Conservation (phyloP, 2,329 filamentous ascomycete species). For the Diplodia intermedia region DNA sequence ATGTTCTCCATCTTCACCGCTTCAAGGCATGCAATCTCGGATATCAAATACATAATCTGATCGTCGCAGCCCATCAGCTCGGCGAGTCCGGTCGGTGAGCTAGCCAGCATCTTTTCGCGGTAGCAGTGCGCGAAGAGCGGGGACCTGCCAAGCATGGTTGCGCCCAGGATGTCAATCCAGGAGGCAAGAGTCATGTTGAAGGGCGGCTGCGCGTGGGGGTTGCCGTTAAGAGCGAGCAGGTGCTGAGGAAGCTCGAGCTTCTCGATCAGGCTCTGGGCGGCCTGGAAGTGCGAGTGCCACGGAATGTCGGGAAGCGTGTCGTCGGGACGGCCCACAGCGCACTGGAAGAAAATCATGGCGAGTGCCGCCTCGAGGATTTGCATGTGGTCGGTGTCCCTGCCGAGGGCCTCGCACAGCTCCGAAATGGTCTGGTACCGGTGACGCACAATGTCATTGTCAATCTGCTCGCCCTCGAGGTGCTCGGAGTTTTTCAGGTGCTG, state of each 20-base stretch:
- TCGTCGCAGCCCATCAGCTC: slow-evolving; percentile 99
- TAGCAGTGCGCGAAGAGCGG: slow-evolving; percentile 95
- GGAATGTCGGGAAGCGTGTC: slow-evolving; percentile 88
- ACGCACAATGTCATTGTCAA: slow-evolving; percentile 89
- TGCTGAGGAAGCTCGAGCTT: slow-evolving; percentile 79
- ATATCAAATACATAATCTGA: slow-evolving; percentile 96
- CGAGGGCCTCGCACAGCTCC: slow-evolving; percentile 81
- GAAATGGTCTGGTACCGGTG: slow-evolving; percentile 89
- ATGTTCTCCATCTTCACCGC: slow-evolving; percentile 79
- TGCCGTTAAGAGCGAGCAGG: slow-evolving; percentile 65
- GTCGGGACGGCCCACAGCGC: slow-evolving; percentile 83
- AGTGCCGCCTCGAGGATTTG: slow-evolving; percentile 91
- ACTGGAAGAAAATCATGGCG: slow-evolving; percentile 96
- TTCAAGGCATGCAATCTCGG: slow-evolving; percentile 95
- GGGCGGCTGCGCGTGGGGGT: slow-evolving; percentile 69
- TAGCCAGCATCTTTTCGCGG: slow-evolving; percentile 82
- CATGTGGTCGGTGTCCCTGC: slow-evolving; percentile 79
- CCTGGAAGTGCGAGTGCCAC: slow-evolving; percentile 97
- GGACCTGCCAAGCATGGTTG: slow-evolving; percentile 86
- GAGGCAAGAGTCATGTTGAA: slow-evolving; percentile 95
- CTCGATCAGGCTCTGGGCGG: slow-evolving; percentile 81
- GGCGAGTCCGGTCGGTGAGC: slow-evolving; percentile 73
- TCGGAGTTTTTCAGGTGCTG: slow-evolving; percentile 87
- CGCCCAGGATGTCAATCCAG: slow-evolving; percentile 97
- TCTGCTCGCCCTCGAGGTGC: slow-evolving; percentile 70